Base-by-base conservation (phyloP, 139 green algal species). In the Chlorella sp. region DNA sequence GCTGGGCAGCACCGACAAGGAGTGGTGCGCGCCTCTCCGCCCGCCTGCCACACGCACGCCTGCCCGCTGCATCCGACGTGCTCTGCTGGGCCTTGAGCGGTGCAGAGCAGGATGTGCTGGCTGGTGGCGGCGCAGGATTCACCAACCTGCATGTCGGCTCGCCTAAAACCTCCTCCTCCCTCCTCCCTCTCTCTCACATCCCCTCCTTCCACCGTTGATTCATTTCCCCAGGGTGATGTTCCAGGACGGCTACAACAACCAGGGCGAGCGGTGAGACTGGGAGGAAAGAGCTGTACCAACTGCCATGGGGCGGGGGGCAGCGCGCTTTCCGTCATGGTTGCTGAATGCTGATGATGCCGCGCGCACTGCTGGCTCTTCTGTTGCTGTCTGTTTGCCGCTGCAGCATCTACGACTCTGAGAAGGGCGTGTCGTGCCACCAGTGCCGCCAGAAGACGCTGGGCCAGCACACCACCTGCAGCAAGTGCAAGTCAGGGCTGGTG, bases 371-470 rank as follows among this genome's bases (percentile, higher is more conserved):
- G n/a, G n/a, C n/a, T n/a, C n/a, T n/a, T n/a, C n/a, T n/a, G n/a
- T n/a, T n/a, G n/a, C n/a, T n/a, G n/a, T n/a, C n/a, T n/a, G n/a
- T n/a, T n/a, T n/a, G n/a, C n/a, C 27, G 41, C 25, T 35, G 69
- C 69, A 75, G 69, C 58, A 77, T 84, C 33, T 84, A 84, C 46
- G 73, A 81, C 72, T n/a, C 63, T 25, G 73, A 67, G 38, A 67
- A 53, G 5, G 79, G 79, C 8, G 40, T 59, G 38, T 67, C 46
- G 23, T 84, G 79, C 51, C 79, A 84, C 76, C 79, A 84, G 59
- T 84, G 79, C 59, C 71, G 79, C 23, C 79, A 84, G 69, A 84
- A 84, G 53, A 80, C 71, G 21, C 65, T 84, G 53, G 73, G 73
- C 31, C 76, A 63, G 51, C 74, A 65, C 41, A 84, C 79, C 27